Evolutionary conservation across 495 filamentous ascomycete species (phyloP).

Genomic region (Lasiosphaeria miniovina): DNA sequence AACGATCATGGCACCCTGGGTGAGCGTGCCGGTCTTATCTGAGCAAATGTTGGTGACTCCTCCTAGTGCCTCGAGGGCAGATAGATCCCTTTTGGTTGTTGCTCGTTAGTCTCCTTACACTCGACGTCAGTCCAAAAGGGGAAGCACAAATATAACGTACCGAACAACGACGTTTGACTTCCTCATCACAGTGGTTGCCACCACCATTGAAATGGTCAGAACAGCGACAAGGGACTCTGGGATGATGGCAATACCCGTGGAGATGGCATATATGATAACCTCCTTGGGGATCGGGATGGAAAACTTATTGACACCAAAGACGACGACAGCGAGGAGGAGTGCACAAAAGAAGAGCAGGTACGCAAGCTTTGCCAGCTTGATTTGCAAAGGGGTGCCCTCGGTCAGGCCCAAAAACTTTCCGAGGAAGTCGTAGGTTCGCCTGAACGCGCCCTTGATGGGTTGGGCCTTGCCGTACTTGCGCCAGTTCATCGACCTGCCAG

Average conservation of each 20-base stretch:
- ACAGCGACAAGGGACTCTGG: conserved; percentile 69
- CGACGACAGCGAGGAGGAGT: conserved; percentile 71
- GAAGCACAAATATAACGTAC: conserved; percentile 10
- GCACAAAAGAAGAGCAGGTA: conserved; percentile 73
- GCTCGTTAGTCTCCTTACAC: not conserved
- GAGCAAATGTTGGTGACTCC: conserved; percentile 87
- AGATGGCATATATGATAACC: conserved; percentile 79
- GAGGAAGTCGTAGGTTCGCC: conserved; percentile 60
- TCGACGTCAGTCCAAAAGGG: not conserved
- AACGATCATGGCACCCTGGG: conserved; percentile 74
- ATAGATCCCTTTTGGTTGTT: conserved; percentile 46
- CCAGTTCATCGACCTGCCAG: conserved; percentile 60
- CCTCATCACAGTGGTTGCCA: conserved; percentile 73
- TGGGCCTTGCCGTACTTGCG: conserved; percentile 59
- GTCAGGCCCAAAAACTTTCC: conserved; percentile 74
- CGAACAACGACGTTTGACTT: conserved; percentile 75
- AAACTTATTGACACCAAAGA: conserved; percentile 74
- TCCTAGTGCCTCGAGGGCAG: conserved; percentile 77
- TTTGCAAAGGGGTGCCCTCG: conserved; percentile 74
- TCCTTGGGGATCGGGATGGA: conserved; percentile 55
- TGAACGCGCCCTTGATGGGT: conserved; percentile 53
- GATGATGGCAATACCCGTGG: conserved; percentile 67
- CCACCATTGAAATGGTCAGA: conserved; percentile 72
- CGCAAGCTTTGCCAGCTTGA: conserved; percentile 75
- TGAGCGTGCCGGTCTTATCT: conserved; percentile 84